Conservation (phyloP, 2,329 filamentous ascomycete species). For the Aspergillus oerlinghausenensis region DNA sequence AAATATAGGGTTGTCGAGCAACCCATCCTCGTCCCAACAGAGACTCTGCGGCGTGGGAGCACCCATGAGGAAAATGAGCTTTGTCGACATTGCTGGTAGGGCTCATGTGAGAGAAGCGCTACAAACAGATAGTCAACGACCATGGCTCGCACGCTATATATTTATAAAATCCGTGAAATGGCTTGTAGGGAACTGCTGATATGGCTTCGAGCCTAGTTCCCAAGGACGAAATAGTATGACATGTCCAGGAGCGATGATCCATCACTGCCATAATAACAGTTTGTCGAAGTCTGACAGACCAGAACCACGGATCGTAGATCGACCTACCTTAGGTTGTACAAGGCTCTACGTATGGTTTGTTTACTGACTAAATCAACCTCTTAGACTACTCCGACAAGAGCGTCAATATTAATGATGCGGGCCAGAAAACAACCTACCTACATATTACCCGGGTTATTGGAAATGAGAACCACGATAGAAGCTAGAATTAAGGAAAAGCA, state of each 20-base stretch:
- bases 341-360: not conserved
- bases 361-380: not conserved
- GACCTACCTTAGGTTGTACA: not conserved
- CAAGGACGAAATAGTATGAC: not conserved
- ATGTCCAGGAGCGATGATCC: not conserved
- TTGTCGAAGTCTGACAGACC: not conserved
- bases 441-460: not conserved
- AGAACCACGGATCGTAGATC: not conserved
- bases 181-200: not conserved
- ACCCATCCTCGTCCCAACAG: conserved; percentile 49
- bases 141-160: not conserved
- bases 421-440: not conserved
- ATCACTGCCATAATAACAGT: not conserved
- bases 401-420: not conserved
- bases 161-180: not conserved
- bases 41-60: conserved; percentile 55
- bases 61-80: conserved; percentile 52
- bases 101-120: not conserved
- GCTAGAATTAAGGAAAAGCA: not conserved
- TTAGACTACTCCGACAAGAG: not conserved
- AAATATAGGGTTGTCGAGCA: conserved; percentile 46
- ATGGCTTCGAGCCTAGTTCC: not conserved
- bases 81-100: conserved; percentile 23
- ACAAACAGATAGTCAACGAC: not conserved
- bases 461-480: not conserved